phyloP scores from a whole-genome alignment of 331 rosid genomes.

The Saraca asoca region DNA sequence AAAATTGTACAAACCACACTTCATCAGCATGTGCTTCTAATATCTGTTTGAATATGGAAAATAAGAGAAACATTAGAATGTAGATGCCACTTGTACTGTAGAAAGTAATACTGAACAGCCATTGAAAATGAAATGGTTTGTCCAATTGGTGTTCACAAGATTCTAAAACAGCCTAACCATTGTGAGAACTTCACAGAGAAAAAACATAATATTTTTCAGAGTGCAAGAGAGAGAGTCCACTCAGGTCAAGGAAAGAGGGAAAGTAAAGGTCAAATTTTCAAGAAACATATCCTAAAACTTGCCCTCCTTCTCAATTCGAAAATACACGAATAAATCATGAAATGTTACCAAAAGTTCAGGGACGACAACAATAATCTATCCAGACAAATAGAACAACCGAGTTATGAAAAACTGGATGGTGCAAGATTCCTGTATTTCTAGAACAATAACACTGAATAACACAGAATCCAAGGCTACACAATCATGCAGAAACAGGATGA shows the following conservation, averaged over 20 bases:
- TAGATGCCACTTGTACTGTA: constrained; percentile 8
- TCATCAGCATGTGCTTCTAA: constrained; percentile 82
- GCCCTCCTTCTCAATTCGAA: too few species aligned
- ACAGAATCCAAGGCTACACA: constrained; percentile 14
- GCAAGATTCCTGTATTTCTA: neutral
- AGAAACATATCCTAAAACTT: too few species aligned
- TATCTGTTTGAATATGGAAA: constrained; percentile 52
- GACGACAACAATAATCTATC: too few species aligned
- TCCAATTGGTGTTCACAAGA: neutral
- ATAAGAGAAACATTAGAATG: constrained; percentile 26
- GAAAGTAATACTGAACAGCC: constrained; percentile 16
- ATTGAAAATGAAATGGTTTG: constrained; percentile 1
- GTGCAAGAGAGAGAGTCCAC: constrained; percentile 1
- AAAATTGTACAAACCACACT: constrained; percentile 93
- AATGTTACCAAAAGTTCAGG: too few species aligned
- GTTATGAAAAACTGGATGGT: too few species aligned
- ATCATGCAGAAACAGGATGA: neutral
- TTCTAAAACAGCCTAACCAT: neutral
- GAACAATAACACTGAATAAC: neutral
- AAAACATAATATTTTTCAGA: neutral
- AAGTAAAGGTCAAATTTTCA: neutral
- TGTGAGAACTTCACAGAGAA: neutral
- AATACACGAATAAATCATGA: too few species aligned
- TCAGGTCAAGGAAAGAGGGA: neutral
- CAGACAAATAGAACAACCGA: too few species aligned